Base-by-base conservation (phyloP, 202 grass and related monocot genomes). In the Elaeis oleifera region DNA sequence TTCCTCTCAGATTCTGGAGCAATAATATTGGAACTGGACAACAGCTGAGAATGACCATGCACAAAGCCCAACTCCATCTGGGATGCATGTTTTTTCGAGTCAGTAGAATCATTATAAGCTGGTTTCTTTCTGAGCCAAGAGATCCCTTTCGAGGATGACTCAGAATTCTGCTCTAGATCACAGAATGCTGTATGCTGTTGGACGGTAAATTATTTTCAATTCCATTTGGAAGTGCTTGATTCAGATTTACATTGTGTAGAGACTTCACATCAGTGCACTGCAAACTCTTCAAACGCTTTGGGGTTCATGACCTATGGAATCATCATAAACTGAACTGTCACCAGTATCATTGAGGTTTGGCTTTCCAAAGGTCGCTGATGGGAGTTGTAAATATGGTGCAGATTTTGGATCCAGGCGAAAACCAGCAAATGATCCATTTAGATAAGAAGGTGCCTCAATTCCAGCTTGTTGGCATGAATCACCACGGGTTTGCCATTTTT, bases 181-280 rank as follows among this genome's bases (percentile, higher is more conserved):
- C 19, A 52, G 18, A 6, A 14, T 4, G 9, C 49, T 62, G 2
- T 5, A 58, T 63, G 56, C 23, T 65, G 58, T 57, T 49, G 69
- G 68, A 19, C 23, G 58, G 23, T 21, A 36, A 14, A 23, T 13
- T 56, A 78, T 65, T 65, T 78, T 5, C 36, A 64, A 17, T 5
- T 0, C 50, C 61, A 59, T 59, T 59, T 3, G 50, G 32, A 50
- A 60, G 64, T 16, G 25, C 13, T 14, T 64, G 49, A 26, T 79
- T 85, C 16, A 82, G 59, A 79, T 85, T 52, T 64, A 85, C 39
- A 58, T 67, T 69, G 6, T 68, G 71, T 28, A 44, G 2, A 52
- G 51, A 5, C 31, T 21, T 19, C 51, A 26, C 58, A 71, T 60
- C 22, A 18, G 53, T 63, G 4, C 19, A 5, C 31, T 58, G 48